A percentile compares a stretch with the other conserved stretches of the same genome.
phyloP scores from a whole-genome alignment of 257 asterid genomes.

The Cynanchum wilfordii region DNA sequence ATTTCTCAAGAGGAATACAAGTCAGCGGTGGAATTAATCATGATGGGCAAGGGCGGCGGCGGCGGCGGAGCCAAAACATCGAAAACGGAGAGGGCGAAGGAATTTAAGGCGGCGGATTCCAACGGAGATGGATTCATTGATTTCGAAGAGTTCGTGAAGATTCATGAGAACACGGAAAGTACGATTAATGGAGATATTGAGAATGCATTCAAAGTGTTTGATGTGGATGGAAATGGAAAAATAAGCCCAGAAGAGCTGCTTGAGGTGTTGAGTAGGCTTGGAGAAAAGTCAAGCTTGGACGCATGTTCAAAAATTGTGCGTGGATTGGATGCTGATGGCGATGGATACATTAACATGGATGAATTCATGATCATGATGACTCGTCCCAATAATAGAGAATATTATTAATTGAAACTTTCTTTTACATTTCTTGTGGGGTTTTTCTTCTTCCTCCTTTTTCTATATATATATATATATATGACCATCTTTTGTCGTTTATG shows the following conservation, averaged over 20 bases:
- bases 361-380: constrained; percentile 44
- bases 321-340: constrained; percentile 42
- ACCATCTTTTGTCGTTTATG: too few species aligned
- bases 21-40: constrained; percentile 23
- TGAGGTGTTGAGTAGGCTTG: constrained; percentile 35
- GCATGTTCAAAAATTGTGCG: constrained; percentile 34
- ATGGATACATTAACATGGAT: constrained; percentile 38
- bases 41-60: too few species aligned
- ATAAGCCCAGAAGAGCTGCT: constrained; percentile 40
- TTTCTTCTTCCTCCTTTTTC: background rate
- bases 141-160: constrained; percentile 34
- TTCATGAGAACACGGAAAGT: constrained; percentile 20
- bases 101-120: constrained; percentile 32
- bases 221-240: constrained; percentile 38
- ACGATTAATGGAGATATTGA: constrained; percentile 19
- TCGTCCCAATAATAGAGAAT: constrained; percentile 13
- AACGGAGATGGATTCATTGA: constrained; percentile 49
- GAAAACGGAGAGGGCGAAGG: constrained; percentile 18
- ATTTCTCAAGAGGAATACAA: constrained; percentile 34
- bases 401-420: constrained; percentile 12
- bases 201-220: constrained; percentile 34
- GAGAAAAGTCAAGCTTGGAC: constrained; percentile 39
- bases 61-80: constrained; percentile 9
- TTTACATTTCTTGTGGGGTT: background rate
- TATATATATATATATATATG: too few species aligned